phyloP scores from a whole-genome alignment of 2,329 filamentous ascomycete species.

The Beauveria medogensis region DNA sequence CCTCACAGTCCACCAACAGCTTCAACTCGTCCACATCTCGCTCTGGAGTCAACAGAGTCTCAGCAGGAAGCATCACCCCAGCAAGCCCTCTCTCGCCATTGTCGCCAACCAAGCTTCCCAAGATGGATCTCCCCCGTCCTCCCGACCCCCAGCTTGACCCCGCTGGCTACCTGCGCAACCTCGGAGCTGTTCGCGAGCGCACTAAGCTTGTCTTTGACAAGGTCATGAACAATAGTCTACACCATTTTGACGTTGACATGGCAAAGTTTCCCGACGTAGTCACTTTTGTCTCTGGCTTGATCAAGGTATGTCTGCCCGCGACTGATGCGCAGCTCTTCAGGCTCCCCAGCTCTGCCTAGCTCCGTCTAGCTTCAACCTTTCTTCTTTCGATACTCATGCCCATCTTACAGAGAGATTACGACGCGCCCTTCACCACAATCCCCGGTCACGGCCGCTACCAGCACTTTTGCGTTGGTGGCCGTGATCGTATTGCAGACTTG shows the following conservation, averaged over 20 bases:
- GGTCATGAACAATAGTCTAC: slow-evolving; percentile 67
- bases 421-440: slow-evolving; percentile 52
- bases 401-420: slow-evolving; percentile 41
- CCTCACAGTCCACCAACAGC: slow-evolving; percentile 41
- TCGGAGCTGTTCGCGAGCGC: slow-evolving; percentile 79
- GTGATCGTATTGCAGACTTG: slow-evolving; percentile 64
- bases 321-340: not conserved
- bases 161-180: slow-evolving; percentile 81
- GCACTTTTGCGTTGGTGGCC: slow-evolving; percentile 74
- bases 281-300: slow-evolving; percentile 81
- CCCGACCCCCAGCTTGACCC: slow-evolving; percentile 85
- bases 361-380: no score
- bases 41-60: slow-evolving; percentile 40
- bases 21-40: slow-evolving; percentile 44
- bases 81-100: slow-evolving; percentile 44
- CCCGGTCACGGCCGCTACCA: slow-evolving; percentile 83
- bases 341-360: not conserved
- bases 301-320: slow-evolving; percentile 59
- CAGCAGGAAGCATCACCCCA: slow-evolving; percentile 39
- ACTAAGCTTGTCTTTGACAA: slow-evolving; percentile 66
- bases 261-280: slow-evolving; percentile 76
- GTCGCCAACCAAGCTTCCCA: slow-evolving; percentile 51
- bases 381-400: not conserved
- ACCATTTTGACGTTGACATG: slow-evolving; percentile 85
- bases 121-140: slow-evolving; percentile 72